These are phyloP conservation scores for Globisporangium rhizosaccharum DNA, from an alignment of 352 stramenopile genomes.

Conservation along the genomic window DNA sequence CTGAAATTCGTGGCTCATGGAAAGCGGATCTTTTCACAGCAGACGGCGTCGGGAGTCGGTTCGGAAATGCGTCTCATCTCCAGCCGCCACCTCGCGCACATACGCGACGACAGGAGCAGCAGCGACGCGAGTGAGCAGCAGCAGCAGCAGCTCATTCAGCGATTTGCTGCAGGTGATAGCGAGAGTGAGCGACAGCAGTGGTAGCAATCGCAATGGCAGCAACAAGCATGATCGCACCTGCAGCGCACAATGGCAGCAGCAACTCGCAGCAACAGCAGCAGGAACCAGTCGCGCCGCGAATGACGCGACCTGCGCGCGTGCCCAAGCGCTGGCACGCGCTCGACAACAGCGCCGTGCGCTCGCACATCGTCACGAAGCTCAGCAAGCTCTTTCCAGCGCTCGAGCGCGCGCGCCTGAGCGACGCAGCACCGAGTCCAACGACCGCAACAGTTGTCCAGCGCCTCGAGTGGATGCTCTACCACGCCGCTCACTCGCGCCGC, in stretches of 20 bases:
- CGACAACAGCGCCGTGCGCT: slow-evolving; percentile 18
- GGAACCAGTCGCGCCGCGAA: not conserved
- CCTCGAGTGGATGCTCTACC: slow-evolving; percentile 76
- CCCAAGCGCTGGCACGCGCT: slow-evolving; percentile 14
- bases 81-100: slow-evolving; percentile 1
- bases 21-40: slow-evolving; percentile 1
- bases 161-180: too few relatives aligned
- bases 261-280: slow-evolving; percentile 10
- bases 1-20: too few relatives aligned
- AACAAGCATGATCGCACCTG: not conserved
- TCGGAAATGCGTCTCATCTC: not conserved
- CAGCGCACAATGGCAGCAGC: not conserved
- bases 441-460: slow-evolving; percentile 57
- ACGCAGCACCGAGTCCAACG: slow-evolving; percentile 4
- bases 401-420: slow-evolving; percentile 8
- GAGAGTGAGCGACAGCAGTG: not conserved
- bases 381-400: slow-evolving; percentile 26
- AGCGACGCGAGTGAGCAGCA: not conserved
- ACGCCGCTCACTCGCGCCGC: slow-evolving; percentile 49
- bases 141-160: not conserved
- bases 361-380: slow-evolving; percentile 20
- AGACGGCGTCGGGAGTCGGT: not conserved
- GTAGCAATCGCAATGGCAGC: not conserved
- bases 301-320: not conserved
- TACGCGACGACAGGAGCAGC: not conserved